These are phyloP conservation scores for Salix arbutifolia DNA, from an alignment of 345 rosid genomes.

Conservation along the genomic window DNA sequence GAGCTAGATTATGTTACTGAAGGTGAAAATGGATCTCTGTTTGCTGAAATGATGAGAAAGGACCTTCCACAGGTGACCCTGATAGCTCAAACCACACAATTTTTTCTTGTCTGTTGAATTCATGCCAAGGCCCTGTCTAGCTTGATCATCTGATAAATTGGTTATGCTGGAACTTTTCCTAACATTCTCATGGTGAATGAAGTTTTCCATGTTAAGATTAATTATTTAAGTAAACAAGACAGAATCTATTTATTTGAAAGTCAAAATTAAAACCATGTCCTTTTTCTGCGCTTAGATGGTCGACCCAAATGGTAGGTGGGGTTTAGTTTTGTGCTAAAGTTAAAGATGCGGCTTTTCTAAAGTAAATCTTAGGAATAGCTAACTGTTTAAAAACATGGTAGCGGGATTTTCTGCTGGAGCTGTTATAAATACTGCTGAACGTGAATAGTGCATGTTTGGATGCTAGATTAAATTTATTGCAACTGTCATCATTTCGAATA, in stretches of 20 bases:
- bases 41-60: slow-evolving; percentile 94
- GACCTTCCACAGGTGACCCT: slow-evolving; percentile 94
- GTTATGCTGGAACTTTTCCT: background rate
- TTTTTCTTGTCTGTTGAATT: background rate
- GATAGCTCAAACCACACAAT: background rate
- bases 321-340: background rate
- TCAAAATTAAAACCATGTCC: background rate
- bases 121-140: background rate
- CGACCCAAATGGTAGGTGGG: background rate
- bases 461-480: background rate
- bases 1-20: slow-evolving; percentile 94
- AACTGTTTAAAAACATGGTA: background rate
- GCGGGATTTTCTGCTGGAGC: background rate
- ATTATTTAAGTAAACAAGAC: background rate
- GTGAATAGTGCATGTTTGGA: background rate
- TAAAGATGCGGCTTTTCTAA: background rate
- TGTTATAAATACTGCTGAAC: background rate
- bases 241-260: background rate
- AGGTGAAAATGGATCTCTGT: slow-evolving; percentile 84
- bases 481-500: background rate
- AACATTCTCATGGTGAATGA: background rate
- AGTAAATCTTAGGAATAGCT: background rate
- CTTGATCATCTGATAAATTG: background rate
- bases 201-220: background rate
- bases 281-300: background rate